Evolutionary conservation across 2,329 filamentous ascomycete genomes (phyloP), one percentile per base, ranked within the genome.

Genomic region (Penicillium italicum): DNA sequence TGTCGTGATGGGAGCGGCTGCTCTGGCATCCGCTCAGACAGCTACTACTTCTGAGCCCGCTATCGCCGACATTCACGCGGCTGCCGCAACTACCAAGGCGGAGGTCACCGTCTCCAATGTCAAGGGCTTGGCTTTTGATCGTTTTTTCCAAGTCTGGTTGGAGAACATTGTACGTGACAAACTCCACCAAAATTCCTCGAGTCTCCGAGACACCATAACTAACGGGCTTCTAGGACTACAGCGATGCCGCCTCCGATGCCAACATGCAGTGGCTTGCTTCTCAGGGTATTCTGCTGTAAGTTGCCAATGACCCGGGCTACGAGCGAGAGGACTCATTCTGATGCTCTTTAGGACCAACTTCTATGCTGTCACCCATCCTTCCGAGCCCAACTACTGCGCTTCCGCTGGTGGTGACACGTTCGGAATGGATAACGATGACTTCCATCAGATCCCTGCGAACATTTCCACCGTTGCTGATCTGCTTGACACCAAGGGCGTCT

Each of bases 301-400:
- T 55, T 26, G 14, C 20, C 8, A 43, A 26, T 34, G 7, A 30
- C 31, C 14, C 18, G 5, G 14, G 7, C 7, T 4, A 20, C 18
- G 20, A n/a, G 9, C 20, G 16, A 49, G 26, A 30, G 33, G 16
- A 49, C 22, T 8, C 20, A 22, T 49, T 22, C 43, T 40, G 8
- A 49, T 22, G 3, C 7, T 26, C 2, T 34, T 22, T 26, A 65
- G 63, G 30, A 77, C 75, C 45, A 81, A 83, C 65, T 80, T 81
- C 72, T 82, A 79, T 57, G 87, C 79, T 20, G 75, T 88, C 37
- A 90, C 87, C 1, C 88, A 91, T 65, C 87, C 88, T 1, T 87
- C 83, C 0, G 81, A 91, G 77, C 88, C 88, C 20, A 92, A 92
- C 77, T 92, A 92, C 70, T 81, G 86, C 55, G 84, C 88, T 3